Conservation (phyloP, 768 basidiomycete species). For the Tricholoma flavovirens region DNA sequence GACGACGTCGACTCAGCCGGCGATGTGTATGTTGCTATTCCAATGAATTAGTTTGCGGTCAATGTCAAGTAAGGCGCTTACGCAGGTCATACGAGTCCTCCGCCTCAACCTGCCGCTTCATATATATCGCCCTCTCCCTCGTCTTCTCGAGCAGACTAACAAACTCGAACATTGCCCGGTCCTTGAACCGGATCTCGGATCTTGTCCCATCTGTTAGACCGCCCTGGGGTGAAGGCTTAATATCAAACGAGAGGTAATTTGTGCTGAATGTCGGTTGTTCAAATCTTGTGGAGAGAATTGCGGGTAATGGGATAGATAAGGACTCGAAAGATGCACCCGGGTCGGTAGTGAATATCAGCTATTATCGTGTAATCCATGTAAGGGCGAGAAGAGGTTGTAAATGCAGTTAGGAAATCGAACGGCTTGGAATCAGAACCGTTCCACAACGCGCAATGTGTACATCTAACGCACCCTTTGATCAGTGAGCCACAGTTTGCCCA, state of each 20-base stretch:
- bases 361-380: conserved; percentile 3
- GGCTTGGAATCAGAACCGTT: conserved; percentile 2
- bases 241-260: conserved; percentile 62
- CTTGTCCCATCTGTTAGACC: conserved; percentile 59
- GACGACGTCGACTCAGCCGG: conserved; percentile 41
- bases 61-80: conserved; percentile 29
- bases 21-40: conserved; percentile 39
- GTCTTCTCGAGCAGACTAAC: conserved; percentile 70
- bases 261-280: conserved; percentile 70
- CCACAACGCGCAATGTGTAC: neutral
- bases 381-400: neutral
- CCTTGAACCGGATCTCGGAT: conserved; percentile 62
- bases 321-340: conserved; percentile 35
- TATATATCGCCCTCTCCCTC: conserved; percentile 68
- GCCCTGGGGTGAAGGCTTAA: conserved; percentile 64
- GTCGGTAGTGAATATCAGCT: conserved; percentile 61
- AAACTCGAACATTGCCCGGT: conserved; percentile 69
- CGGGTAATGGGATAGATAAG: conserved; percentile 53
- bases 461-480: conserved; percentile 58
- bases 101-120: conserved; percentile 45
- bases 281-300: conserved; percentile 64
- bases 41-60: conserved; percentile 1
- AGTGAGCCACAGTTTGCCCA: conserved; percentile 59
- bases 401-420: neutral
- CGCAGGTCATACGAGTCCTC: conserved; percentile 60